Percentiles rank a stretch among this genome's conserved stretches.
phyloP scores from a whole-genome alignment of 2,329 filamentous ascomycete species.

The Penicillium crustosum region DNA sequence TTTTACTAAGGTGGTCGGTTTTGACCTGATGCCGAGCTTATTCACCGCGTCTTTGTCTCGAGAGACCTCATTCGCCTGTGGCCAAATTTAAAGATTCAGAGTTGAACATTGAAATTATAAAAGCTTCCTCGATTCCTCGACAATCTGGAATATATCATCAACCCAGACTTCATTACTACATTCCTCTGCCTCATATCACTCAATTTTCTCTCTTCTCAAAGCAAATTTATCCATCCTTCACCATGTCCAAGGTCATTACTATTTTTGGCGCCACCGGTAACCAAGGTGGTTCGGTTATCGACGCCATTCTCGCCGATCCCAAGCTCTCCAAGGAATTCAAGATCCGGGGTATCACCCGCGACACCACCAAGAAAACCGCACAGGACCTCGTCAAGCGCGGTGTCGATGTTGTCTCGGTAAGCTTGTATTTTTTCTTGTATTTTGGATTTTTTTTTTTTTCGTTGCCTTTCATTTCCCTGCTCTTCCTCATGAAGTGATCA shows the following conservation, averaged over 20 bases:
- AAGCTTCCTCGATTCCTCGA: not conserved
- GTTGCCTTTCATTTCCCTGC: not conserved
- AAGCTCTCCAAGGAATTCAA: constrained; percentile 48
- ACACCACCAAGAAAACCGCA: constrained; percentile 36
- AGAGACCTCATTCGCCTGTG: not conserved
- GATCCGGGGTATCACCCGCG: constrained; percentile 54
- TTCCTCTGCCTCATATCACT: not conserved
- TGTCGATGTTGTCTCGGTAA: constrained; percentile 38
- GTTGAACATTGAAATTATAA: too few relatives aligned
- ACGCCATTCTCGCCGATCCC: constrained; percentile 45
- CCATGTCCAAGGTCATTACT: constrained; percentile 29
- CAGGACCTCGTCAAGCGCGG: constrained; percentile 31
- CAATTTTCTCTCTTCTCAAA: not conserved
- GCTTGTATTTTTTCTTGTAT: not conserved
- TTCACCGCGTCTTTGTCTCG: not conserved
- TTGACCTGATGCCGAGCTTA: not conserved
- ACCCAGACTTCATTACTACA: not conserved
- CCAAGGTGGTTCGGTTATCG: constrained; percentile 9
- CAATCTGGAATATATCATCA: not conserved
- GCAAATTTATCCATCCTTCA: not conserved
- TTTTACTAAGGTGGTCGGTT: not conserved
- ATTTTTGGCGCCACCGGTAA: constrained; percentile 31
- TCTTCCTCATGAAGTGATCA: not conserved
- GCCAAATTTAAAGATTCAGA: not conserved
- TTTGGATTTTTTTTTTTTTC: not conserved